Evolutionary conservation across 495 filamentous ascomycete species (phyloP).

Genomic region (Letharia lupina): DNA sequence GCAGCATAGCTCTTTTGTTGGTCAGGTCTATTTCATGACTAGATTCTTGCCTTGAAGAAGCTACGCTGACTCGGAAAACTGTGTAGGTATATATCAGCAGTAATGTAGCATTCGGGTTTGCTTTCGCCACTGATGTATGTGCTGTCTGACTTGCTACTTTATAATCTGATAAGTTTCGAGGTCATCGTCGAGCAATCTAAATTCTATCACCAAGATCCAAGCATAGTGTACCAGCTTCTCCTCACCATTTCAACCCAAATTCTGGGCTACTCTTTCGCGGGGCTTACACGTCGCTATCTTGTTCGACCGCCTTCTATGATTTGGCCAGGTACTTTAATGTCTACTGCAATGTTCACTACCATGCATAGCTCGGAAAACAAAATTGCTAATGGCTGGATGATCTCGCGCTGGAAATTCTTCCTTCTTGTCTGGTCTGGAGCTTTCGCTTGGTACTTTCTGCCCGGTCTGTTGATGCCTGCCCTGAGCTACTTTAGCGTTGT

Average conservation of each 20-base stretch:
- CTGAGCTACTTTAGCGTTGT: conserved; percentile 86
- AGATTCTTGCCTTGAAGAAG: not conserved
- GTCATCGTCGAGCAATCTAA: conserved; percentile 79
- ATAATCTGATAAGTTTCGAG: not conserved
- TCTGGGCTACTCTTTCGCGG: conserved; percentile 75
- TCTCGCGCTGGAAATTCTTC: conserved; percentile 79
- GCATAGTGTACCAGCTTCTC: conserved; percentile 67
- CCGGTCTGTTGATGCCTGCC: conserved; percentile 76
- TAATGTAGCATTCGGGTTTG: conserved; percentile 86
- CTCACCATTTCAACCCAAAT: conserved; percentile 80
- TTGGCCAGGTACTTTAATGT: conserved; percentile 83
- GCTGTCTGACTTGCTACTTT: not conserved
- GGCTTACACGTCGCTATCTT: conserved; percentile 66
- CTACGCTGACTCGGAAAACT: not conserved
- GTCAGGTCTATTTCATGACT: not conserved
- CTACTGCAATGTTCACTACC: conserved; percentile 77
- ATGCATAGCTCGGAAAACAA: conserved; percentile 77
- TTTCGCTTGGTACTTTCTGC: conserved; percentile 74
- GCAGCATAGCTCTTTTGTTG: not conserved
- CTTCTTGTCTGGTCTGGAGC: conserved; percentile 56
- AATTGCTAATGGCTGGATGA: conserved; percentile 73
- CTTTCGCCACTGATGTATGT: conserved; percentile 57
- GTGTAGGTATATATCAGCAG: conserved; percentile 63
- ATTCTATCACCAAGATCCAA: conserved; percentile 72
- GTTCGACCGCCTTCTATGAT: conserved; percentile 84